These are phyloP conservation scores for Populus ilicifolia DNA, from an alignment of 345 rosid genomes.

Conservation along the genomic window DNA sequence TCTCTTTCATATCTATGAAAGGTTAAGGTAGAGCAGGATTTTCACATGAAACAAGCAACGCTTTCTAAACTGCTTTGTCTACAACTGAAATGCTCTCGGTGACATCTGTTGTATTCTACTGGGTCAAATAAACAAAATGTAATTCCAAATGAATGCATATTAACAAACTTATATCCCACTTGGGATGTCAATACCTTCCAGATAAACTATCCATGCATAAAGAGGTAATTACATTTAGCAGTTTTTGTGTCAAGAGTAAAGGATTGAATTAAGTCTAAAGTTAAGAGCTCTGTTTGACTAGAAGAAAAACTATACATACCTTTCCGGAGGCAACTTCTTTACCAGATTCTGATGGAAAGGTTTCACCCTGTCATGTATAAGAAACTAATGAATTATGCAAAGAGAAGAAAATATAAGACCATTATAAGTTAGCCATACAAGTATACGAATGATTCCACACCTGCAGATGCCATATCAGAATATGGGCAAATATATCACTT, in stretches of 20 bases:
- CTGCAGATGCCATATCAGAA: constrained; percentile 97
- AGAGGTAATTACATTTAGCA: neutral
- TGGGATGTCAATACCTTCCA: neutral
- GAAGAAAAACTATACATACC: constrained; percentile 36
- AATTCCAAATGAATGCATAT: neutral
- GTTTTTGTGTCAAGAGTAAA: neutral
- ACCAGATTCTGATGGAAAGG: constrained; percentile 53
- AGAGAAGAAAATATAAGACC: constrained; percentile 2
- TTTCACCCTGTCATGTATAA: constrained; percentile 72
- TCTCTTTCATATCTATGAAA: neutral
- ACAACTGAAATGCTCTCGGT: too few species aligned
- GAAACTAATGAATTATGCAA: constrained; percentile 5
- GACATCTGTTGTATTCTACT: neutral
- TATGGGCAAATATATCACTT: constrained; percentile 96
- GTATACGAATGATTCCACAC: constrained; percentile 34
- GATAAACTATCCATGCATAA: neutral
- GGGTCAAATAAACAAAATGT: neutral
- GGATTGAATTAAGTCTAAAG: neutral
- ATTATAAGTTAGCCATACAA: constrained; percentile 3
- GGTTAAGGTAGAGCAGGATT: too few species aligned
- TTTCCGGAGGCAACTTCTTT: constrained; percentile 58
- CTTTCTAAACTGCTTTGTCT: too few species aligned
- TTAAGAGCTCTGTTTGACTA: neutral
- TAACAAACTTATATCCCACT: neutral
- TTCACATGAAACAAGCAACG: too few species aligned